A percentile compares a stretch with the other conserved stretches of the same genome.
These are phyloP conservation scores for Diatrype stigma DNA, from an alignment of 2,329 filamentous ascomycete genomes.

Conservation along the genomic window DNA sequence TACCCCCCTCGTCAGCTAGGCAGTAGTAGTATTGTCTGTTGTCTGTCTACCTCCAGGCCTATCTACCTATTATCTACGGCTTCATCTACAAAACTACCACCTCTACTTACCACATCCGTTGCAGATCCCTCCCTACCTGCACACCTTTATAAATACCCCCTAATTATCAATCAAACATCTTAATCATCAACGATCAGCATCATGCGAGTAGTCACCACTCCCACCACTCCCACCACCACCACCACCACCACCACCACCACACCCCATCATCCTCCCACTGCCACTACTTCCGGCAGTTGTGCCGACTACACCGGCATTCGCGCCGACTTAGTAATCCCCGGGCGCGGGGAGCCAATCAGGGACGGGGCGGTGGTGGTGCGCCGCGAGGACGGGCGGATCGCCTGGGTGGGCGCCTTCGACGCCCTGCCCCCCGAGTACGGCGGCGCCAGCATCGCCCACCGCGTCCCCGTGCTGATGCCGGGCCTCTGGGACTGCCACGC, in stretches of 20 bases:
- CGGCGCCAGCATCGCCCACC: slow-evolving; percentile 17
- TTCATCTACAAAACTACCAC: too few relatives aligned
- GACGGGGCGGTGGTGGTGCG: slow-evolving; percentile 34
- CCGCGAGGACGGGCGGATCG: slow-evolving; percentile 33
- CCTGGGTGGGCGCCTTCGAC: slow-evolving; percentile 31
- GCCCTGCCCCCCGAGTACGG: slow-evolving; percentile 29
- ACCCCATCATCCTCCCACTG: not conserved
- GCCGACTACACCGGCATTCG: slow-evolving; percentile 12
- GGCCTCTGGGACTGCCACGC: slow-evolving; percentile 51
- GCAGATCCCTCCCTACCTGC: too few relatives aligned
- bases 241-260: not conserved
- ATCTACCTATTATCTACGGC: too few relatives aligned
- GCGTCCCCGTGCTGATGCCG: slow-evolving; percentile 43
- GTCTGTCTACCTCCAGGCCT: too few relatives aligned
- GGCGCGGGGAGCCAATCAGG: slow-evolving; percentile 37
- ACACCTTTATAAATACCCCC: too few relatives aligned
- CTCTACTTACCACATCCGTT: too few relatives aligned
- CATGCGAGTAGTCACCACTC: not conserved
- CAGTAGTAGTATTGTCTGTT: too few relatives aligned
- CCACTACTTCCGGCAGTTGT: not conserved
- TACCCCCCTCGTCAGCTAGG: too few relatives aligned
- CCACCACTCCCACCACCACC: too few relatives aligned
- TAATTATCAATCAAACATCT: too few relatives aligned
- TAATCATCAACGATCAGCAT: too few relatives aligned
- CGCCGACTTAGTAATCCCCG: slow-evolving; percentile 41